A percentile compares a stretch with the other conserved stretches of the same genome.
These are phyloP conservation scores for Lagenidium giganteum DNA, from an alignment of 352 stramenopile genomes.

Conservation along the genomic window DNA sequence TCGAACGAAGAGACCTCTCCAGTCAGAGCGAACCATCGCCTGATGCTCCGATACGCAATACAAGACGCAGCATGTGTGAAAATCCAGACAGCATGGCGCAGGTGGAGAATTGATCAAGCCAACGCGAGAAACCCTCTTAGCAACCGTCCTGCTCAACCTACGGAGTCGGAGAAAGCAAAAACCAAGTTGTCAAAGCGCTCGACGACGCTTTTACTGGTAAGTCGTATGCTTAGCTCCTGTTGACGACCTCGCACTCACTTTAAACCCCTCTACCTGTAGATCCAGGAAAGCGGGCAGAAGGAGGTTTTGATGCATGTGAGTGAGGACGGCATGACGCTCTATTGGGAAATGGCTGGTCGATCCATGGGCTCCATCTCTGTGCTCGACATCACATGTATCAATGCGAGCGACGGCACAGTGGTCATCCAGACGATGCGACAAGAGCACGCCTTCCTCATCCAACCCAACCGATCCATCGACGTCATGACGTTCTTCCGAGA, in stretches of 20 bases:
- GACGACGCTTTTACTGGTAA: no score
- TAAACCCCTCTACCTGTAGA: no score
- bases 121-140: no score
- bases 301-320: slow-evolving; percentile 8
- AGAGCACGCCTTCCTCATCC: slow-evolving; percentile 5
- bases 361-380: no score
- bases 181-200: no score
- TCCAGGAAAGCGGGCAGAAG: slow-evolving; percentile 1
- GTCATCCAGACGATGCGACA: slow-evolving; percentile 7
- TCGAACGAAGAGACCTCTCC: no score
- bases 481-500: slow-evolving; percentile 16
- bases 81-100: slow-evolving; percentile 11
- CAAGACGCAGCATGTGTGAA: not conserved
- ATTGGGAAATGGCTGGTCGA: no score
- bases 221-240: slow-evolving; percentile 5
- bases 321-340: not conserved
- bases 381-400: slow-evolving; percentile 4
- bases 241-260: no score
- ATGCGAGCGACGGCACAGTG: slow-evolving; percentile 6
- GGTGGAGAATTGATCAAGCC: no score
- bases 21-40: no score
- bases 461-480: not conserved
- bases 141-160: no score
- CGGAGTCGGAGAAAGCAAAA: no score
- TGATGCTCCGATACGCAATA: not conserved